Evolutionary conservation across 805 yeast genomes (phyloP).

Genomic region (Candida suzukii): DNA sequence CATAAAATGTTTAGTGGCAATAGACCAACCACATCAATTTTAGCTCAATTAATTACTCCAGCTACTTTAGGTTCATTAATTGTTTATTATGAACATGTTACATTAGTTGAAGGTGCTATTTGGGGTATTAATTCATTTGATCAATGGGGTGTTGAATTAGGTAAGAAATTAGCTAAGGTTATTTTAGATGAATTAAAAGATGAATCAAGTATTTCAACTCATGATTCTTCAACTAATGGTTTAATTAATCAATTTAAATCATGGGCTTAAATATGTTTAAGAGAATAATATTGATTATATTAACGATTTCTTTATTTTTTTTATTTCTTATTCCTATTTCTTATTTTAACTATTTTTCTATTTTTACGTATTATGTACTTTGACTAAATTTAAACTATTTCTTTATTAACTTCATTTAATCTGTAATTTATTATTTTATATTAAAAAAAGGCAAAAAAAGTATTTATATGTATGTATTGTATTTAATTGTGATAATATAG

Average conservation of each 20-base stretch:
- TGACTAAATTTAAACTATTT: too few species aligned
- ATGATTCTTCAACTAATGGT: constrained; percentile 88
- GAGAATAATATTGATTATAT: neutral
- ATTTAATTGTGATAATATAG: too few species aligned
- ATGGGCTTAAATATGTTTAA: constrained; percentile 43
- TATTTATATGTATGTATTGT: too few species aligned
- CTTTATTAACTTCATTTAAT: too few species aligned
- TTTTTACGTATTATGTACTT: too few species aligned
- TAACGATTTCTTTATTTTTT: neutral
- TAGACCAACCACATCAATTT: constrained; percentile 97
- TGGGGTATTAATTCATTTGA: constrained; percentile 99
- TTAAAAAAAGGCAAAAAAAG: too few species aligned
- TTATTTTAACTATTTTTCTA: neutral
- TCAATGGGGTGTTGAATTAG: constrained; percentile 99
- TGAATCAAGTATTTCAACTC: constrained; percentile 47
- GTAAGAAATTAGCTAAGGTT: constrained; percentile 94
- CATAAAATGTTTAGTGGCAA: constrained; percentile 97
- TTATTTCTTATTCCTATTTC: neutral
- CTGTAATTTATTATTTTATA: too few species aligned
- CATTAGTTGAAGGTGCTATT: constrained; percentile 97
- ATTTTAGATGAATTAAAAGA: constrained; percentile 84
- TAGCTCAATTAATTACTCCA: constrained; percentile 94
- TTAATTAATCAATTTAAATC: constrained; percentile 92
- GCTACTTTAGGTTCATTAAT: constrained; percentile 93
- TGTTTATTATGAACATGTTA: constrained; percentile 95